phyloP scores from a whole-genome alignment of 495 filamentous ascomycete genomes.

The Halenospora varia region DNA sequence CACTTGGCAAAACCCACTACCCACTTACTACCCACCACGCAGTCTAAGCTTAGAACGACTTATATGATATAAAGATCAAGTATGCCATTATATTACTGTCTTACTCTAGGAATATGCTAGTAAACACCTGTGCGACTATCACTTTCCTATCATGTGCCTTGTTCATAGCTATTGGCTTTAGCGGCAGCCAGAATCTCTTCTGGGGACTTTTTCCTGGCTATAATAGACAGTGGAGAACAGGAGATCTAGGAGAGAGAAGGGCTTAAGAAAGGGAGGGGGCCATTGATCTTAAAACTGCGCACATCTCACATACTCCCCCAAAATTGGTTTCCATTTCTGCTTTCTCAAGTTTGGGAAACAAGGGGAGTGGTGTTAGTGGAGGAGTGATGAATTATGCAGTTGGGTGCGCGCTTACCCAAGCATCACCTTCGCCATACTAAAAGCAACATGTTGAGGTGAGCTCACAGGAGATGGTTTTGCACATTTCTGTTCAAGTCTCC shows the following conservation, averaged over 20 bases:
- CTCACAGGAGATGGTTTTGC: neutral
- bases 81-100: neutral
- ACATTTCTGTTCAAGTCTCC: neutral
- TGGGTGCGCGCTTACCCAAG: neutral
- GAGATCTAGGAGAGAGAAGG: no score
- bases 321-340: neutral
- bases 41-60: no score
- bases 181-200: no score
- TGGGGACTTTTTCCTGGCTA: no score
- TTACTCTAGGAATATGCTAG: neutral
- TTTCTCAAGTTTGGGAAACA: neutral
- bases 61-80: neutral
- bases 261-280: neutral
- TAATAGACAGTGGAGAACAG: no score
- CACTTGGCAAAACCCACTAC: no score
- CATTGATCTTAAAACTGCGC: no score
- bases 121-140: neutral
- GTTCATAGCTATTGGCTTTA: no score
- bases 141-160: neutral
- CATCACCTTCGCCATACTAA: neutral
- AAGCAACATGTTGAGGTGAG: neutral
- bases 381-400: neutral
- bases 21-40: no score
- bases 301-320: neutral
- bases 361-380: neutral